phyloP scores from a whole-genome alignment of 2,329 filamentous ascomycete species.

The Didymella glomerata region DNA sequence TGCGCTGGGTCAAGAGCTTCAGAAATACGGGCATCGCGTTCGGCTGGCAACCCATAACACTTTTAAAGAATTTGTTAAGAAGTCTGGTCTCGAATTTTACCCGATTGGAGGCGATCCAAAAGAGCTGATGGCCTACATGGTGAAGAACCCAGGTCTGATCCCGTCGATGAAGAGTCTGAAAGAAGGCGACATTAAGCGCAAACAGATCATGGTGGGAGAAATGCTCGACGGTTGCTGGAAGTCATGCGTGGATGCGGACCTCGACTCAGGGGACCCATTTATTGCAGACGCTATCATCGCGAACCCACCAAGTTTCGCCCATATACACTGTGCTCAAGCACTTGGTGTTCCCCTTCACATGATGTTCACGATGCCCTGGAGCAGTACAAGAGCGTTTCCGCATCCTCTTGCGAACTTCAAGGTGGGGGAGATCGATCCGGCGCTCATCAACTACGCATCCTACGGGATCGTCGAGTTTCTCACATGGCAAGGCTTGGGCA shows the following conservation, averaged over 20 bases:
- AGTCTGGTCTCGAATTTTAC: slow-evolving; percentile 47
- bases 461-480: slow-evolving; percentile 58
- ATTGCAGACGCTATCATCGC: slow-evolving; percentile 81
- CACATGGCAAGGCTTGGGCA: slow-evolving; percentile 60
- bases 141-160: slow-evolving; percentile 56
- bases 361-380: slow-evolving; percentile 79
- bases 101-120: slow-evolving; percentile 44
- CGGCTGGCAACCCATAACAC: slow-evolving; percentile 35
- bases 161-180: slow-evolving; percentile 37
- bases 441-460: slow-evolving; percentile 53
- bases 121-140: slow-evolving; percentile 61
- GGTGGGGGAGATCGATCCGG: slow-evolving; percentile 40
- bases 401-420: slow-evolving; percentile 61
- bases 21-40: slow-evolving; percentile 39
- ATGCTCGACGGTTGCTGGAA: slow-evolving; percentile 45
- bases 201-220: slow-evolving; percentile 37
- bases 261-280: slow-evolving; percentile 65
- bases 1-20: slow-evolving; percentile 61
- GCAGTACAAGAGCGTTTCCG: slow-evolving; percentile 55
- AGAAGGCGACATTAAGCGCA: slow-evolving; percentile 46
- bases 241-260: slow-evolving; percentile 49
- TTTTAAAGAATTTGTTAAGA: slow-evolving; percentile 24
- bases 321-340: slow-evolving; percentile 76
- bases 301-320: slow-evolving; percentile 78
- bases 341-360: slow-evolving; percentile 76